Evolutionary conservation across 371 early-diverging fungal genomes (phyloP).

Genomic region (Mortierella sp.): DNA sequence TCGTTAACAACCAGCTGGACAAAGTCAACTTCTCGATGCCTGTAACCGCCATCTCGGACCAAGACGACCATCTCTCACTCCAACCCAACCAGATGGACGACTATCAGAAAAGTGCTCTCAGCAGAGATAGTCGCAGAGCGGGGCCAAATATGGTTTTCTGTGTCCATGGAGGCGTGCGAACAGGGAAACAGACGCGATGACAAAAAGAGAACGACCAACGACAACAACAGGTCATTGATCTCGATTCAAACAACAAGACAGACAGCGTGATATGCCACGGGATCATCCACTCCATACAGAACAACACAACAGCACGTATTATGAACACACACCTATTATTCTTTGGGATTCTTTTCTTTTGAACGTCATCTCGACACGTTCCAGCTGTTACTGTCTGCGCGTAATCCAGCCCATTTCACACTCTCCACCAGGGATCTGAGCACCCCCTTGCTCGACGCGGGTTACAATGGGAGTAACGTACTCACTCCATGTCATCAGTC

Average conservation of each 20-base stretch:
- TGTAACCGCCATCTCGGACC: neutral
- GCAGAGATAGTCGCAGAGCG: neutral
- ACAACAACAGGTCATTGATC: neutral
- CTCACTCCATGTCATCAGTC: neutral
- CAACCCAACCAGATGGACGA: neutral
- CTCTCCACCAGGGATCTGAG: neutral
- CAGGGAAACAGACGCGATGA: neutral
- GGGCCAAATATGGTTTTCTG: neutral
- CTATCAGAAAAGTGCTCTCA: constrained; percentile 5
- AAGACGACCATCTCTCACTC: neutral
- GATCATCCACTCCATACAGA: neutral
- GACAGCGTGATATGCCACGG: constrained; percentile 9
- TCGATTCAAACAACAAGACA: neutral
- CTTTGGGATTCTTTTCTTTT: no score
- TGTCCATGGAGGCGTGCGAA: neutral
- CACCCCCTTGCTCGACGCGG: neutral
- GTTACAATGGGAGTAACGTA: neutral
- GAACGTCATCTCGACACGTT: constrained; percentile 8
- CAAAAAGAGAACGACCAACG: neutral
- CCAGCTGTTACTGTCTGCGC: neutral
- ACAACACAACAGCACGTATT: neutral
- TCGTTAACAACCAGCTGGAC: no score
- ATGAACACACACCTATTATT: neutral
- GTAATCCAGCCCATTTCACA: constrained; percentile 9
- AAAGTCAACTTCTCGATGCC: neutral